Evolutionary conservation across 2,329 filamentous ascomycete species (phyloP), one percentile per base, ranked within the genome.

Genomic region (Arthrobotrys iridis): DNA sequence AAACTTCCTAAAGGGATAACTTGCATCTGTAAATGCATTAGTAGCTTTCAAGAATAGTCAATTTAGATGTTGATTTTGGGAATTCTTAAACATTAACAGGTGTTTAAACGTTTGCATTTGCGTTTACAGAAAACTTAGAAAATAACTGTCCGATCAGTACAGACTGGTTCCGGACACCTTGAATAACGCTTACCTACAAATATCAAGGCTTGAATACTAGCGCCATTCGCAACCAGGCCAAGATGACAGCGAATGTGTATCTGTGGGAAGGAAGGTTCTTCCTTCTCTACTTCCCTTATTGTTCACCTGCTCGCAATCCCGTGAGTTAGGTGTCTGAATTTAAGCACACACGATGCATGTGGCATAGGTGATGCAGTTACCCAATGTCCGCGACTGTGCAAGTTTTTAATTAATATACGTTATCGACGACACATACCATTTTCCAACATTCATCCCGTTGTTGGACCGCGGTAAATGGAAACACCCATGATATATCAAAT

Each of bases 401-500:
- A 22, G 18, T 4, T 22, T 20, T 55, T 35, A 50, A 26, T 30
- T 50, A 50, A 55, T 55, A 55, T 55, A 55, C 37, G 50, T 37
- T 55, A 55, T 55, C 50, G 6, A 37, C 18, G 30, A 52, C n/a
- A 18, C 24, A 26, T 35, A 11, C n/a, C 33, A 35, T 11, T 37
- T 55, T 30, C 50, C 35, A 55, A 28, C 13, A 13, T 22, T 37
- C 10, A 55, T n/a, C n/a, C 18, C 22, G 30, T 55, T 35, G 50
- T 55, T 55, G 30, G 50, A 52, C 50, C 30, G 50, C 50, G 30
- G 50, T 18, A 55, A 37, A 15, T 55, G 50, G 50, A 24, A 37
- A 37, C n/a, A 55, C 11, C 50, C 50, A 18, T 55, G 50, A 55
- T 55, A 37, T 30, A 11, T 37, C 11, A 26, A 35, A 1, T 37